A percentile compares a stretch with the other conserved stretches of the same genome.
Conservation (phyloP, 2,329 filamentous ascomycete species). For the Dactylonectria macrodidyma region DNA sequence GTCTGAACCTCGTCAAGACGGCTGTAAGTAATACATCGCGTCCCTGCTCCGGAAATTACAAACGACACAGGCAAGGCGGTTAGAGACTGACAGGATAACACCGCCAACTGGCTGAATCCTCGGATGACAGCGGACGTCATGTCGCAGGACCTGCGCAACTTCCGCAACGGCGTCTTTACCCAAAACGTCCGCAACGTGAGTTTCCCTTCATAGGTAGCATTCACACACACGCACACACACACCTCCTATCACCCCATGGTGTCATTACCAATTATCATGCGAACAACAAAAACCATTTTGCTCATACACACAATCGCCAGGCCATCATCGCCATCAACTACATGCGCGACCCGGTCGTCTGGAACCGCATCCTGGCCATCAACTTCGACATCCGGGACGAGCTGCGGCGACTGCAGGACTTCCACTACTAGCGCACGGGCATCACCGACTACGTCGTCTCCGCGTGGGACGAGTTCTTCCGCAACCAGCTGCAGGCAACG, state of each 20-base stretch:
- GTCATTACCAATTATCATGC: neutral
- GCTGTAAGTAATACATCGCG: constrained; percentile 18
- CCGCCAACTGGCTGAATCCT: constrained; percentile 18
- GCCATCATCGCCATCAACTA: constrained; percentile 23
- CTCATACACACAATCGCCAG: neutral
- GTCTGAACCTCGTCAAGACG: constrained; percentile 25
- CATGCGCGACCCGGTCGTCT: constrained; percentile 20
- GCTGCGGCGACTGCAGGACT: constrained; percentile 18
- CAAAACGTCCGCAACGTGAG: constrained; percentile 15
- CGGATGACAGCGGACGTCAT: constrained; percentile 23
- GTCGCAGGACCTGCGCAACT: constrained; percentile 8
- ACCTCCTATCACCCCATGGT: neutral
- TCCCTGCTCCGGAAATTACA: too few species aligned
- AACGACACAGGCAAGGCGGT: neutral
- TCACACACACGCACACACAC: neutral
- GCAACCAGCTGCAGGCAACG: constrained; percentile 22
- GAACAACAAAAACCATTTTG: neutral
- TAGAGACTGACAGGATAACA: constrained; percentile 14
- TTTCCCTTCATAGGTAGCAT: neutral
- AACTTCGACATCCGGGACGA: constrained; percentile 27
- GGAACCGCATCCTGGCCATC: constrained; percentile 18
- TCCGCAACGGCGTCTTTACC: constrained; percentile 5
- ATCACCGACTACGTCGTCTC: constrained; percentile 18
- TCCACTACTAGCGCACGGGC: constrained; percentile 15
- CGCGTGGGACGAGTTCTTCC: constrained; percentile 30